These are phyloP conservation scores for Starmera stellimalicola DNA, from an alignment of 1,139 yeast genomes.

Conservation along the genomic window DNA sequence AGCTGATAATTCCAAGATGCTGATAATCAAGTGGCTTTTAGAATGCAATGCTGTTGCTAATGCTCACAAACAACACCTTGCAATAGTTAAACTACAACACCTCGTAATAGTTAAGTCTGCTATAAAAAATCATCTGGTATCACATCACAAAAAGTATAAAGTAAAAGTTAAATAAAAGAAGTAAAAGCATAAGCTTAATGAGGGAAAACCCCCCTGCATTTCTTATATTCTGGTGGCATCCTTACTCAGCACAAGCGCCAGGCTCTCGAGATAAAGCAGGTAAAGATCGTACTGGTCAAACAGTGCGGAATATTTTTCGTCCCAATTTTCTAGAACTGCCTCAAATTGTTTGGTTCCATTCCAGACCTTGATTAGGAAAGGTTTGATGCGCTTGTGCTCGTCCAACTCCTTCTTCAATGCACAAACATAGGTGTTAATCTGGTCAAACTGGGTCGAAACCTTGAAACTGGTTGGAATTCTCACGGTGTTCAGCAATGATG, in stretches of 20 bases:
- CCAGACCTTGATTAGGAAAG: constrained; percentile 28
- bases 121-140: too few relatives aligned
- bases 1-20: too few relatives aligned
- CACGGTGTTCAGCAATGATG: too few relatives aligned
- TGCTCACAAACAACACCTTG: too few relatives aligned
- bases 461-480: constrained; percentile 11
- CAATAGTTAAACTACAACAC: too few relatives aligned
- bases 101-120: too few relatives aligned
- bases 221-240: constrained; percentile 11
- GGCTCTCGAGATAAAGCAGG: constrained; percentile 20
- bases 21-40: too few relatives aligned
- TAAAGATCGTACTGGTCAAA: constrained; percentile 25
- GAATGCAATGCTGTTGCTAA: too few relatives aligned
- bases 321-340: constrained; percentile 29
- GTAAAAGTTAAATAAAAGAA: too few relatives aligned
- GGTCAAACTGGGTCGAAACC: constrained; percentile 21
- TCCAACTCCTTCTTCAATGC: constrained; percentile 22
- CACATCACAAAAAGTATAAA: too few relatives aligned
- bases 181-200: too few relatives aligned
- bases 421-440: constrained; percentile 22
- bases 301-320: constrained; percentile 25
- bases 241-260: constrained; percentile 18
- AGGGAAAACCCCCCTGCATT: too few relatives aligned
- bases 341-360: constrained; percentile 14
- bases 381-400: constrained; percentile 26